These are phyloP conservation scores for Eleusine coracana DNA, from an alignment of 176 grass and related monocot species.

Conservation along the genomic window DNA sequence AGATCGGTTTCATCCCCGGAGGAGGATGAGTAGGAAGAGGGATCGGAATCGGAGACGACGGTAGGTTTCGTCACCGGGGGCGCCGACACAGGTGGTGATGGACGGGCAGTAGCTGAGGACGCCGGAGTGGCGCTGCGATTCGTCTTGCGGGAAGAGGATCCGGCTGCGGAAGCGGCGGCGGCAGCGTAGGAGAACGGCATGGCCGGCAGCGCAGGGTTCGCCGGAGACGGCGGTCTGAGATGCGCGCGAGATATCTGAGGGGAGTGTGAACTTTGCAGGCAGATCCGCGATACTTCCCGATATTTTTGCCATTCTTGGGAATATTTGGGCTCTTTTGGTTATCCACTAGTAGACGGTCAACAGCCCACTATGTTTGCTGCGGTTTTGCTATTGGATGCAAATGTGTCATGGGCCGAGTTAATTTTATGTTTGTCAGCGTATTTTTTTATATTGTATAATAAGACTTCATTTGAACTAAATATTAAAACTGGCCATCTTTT, in stretches of 20 bases:
- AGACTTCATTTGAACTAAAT: too few relatives aligned
- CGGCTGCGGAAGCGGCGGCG: constrained; percentile 24
- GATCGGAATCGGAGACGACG: constrained; percentile 45
- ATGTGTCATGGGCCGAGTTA: not conserved
- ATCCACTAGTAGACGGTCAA: not conserved
- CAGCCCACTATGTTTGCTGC: not conserved
- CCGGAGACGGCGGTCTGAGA: constrained; percentile 24
- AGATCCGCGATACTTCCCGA: constrained; percentile 20
- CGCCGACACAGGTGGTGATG: not conserved
- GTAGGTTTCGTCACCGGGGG: constrained; percentile 40
- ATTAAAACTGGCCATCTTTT: too few relatives aligned
- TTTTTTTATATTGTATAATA: not conserved
- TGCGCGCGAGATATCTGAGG: constrained; percentile 36
- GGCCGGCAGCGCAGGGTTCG: constrained; percentile 32
- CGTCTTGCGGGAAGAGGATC: constrained; percentile 44
- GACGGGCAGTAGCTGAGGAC: not conserved
- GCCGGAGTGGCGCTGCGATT: not conserved
- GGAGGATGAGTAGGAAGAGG: constrained; percentile 49
- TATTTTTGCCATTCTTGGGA: not conserved
- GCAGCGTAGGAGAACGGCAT: constrained; percentile 62
- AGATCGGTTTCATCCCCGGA: constrained; percentile 46
- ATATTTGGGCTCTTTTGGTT: not conserved
- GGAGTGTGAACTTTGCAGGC: not conserved
- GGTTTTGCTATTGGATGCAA: not conserved
- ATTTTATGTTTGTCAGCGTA: too few relatives aligned